Evolutionary conservation across 768 basidiomycete genomes (phyloP), one percentile per base, ranked within the genome.

Genomic region (Pleurotus eryngii): DNA sequence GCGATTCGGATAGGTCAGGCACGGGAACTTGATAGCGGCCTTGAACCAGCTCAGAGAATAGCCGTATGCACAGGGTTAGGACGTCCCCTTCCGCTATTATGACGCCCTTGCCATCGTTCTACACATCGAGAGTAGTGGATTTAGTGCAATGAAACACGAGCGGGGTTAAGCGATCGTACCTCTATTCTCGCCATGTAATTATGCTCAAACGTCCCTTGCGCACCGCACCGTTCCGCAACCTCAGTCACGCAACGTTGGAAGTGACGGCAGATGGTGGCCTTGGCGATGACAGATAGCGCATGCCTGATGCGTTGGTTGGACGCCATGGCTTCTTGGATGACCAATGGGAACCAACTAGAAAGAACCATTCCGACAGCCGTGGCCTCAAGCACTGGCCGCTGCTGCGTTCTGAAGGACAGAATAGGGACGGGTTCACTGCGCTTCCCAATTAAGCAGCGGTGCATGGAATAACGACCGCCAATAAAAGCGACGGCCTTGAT

Each of bases 191-290:
- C 77, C 72, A 86, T 78, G 61, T 82, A 81, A 62, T 87, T 87
- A 55, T 81, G 78, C 50, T 82, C 84, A 56, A 85, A 86, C 0
- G 82, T 78, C 2, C 86, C 85, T 67, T 86, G 85, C 2, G 83
- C 86, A 48, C 86, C 86, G 57, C 82, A 85, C 9, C 86, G 76
- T 59, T 88, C 86, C 4, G 82, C 74, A n/a, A 86, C 72, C 56
- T 81, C 79, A 8, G 77, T 68, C 6, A 76, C 70, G 58, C 76
- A 80, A 15, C 78, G 71, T 60, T 82, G 80, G 60, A 80, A 77
- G 56, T 84, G 83, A 4, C 79, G 76, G 45, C 79, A 76, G 48
- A 83, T 72, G 1, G 79, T 79, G 5, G 84, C 72, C 68, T 87
- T 87, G 49, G 75, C 70, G 55, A 82, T 78, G 20, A 83, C 80